Percentiles rank a stretch among this genome's conserved stretches.
phyloP scores from a whole-genome alignment of 2,329 filamentous ascomycete species.

The Pseudogymnoascus sp. region DNA sequence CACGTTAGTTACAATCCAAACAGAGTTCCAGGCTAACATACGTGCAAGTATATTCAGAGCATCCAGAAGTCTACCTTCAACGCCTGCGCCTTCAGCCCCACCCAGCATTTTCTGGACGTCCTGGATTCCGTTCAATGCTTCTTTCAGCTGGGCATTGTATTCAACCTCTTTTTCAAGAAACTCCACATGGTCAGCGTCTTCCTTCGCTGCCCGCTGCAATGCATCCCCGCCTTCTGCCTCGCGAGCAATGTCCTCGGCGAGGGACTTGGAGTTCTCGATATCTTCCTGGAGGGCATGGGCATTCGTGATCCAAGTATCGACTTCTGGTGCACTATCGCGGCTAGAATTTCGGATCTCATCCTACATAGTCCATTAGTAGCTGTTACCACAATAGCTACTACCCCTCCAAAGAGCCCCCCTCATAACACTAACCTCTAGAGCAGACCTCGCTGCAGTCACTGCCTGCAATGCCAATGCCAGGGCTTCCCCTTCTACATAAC shows the following conservation, averaged over 20 bases:
- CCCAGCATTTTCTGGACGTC: conserved; percentile 53
- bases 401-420: neutral
- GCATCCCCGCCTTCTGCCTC: conserved; percentile 59
- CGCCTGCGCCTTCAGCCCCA: conserved; percentile 48
- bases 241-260: conserved; percentile 72
- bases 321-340: conserved; percentile 66
- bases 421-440: conserved; percentile 28
- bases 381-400: neutral
- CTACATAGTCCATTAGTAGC: conserved; percentile 31
- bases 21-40: conserved; percentile 27
- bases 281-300: conserved; percentile 79
- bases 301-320: conserved; percentile 78
- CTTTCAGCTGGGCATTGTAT: conserved; percentile 49
- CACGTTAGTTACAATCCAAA: conserved; percentile 20
- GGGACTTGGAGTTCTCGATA: conserved; percentile 68
- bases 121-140: conserved; percentile 43
- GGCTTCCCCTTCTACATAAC: conserved; percentile 20
- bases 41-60: conserved; percentile 49
- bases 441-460: conserved; percentile 35
- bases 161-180: conserved; percentile 50
- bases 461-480: conserved; percentile 35
- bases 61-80: conserved; percentile 48
- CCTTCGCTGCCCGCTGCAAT: conserved; percentile 26
- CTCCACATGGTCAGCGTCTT: conserved; percentile 46
- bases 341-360: conserved; percentile 68